Base-by-base conservation (phyloP, 1,284 basidiomycete species). In the Cryptococcus sp. region DNA sequence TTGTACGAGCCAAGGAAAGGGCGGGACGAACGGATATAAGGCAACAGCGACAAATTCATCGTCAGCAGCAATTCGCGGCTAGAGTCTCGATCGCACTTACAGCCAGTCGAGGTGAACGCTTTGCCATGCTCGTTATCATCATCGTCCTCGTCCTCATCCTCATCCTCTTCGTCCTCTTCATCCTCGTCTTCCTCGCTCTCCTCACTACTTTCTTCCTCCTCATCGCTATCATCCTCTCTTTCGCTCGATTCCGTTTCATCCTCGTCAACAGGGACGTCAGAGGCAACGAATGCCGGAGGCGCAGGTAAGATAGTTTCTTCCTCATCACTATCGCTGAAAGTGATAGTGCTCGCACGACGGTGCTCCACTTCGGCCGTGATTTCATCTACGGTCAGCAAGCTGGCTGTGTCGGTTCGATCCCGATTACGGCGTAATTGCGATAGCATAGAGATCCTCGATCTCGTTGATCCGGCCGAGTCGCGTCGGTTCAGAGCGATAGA, bases 341-440 rank as follows among this genome's bases (percentile, higher is more conserved):
- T 75, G 49, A 80, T 77, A 57, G 81, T 80, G 68, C 82, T 85
- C 48, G 81, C 81, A 19, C 87, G 81, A 17, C 93, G 82, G 70
- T 88, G 91, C 80, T 98, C 95, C 1, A 99, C 91, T 70, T 95
- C 91, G 5, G 92, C 93, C 0, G 95, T 98, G 68, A 99, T 96
- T 78, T 99, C 93, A 72, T 99, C 95, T 16, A 99, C 90, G 0
- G 95, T 99, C 73, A 99, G 84, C 67, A 99, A 79, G 72, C 91
- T 94, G 5, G 91, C 91, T 1, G 89, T 89, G 71, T 98, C 94
- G 2, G 89, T 90, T 48, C 85, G 82, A 71, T 95, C 92, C 16
- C 88, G 85, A 75, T 87, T 89, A 71, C 85, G 88, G 54, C 89
- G 82, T 49, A 92, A 74, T 83, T 89, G 82, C 86, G 88, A 78